Evolutionary conservation across 2,329 filamentous ascomycete species (phyloP).

Genomic region (Colletotrichum shisoi): DNA sequence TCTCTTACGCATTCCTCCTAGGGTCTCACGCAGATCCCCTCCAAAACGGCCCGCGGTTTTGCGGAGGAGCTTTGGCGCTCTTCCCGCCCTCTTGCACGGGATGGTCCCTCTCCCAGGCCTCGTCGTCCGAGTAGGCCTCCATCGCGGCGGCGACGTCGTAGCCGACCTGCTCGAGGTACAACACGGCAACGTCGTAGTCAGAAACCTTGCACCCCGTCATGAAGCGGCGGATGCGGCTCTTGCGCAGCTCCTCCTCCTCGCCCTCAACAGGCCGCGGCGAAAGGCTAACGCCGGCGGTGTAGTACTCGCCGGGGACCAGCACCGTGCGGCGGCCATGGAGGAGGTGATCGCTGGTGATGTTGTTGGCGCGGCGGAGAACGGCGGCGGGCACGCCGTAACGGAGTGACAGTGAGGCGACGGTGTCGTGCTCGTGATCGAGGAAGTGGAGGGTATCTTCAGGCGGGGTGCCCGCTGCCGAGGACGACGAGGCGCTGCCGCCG

Average conservation of each 20-base stretch:
- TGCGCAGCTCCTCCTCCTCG: constrained; percentile 76
- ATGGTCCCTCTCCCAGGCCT: constrained; percentile 76
- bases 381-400: constrained; percentile 73
- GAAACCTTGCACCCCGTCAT: constrained; percentile 81
- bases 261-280: constrained; percentile 76
- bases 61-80: constrained; percentile 42
- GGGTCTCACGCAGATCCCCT: constrained; percentile 41
- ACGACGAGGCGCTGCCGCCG: constrained; percentile 6
- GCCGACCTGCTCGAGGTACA: constrained; percentile 75
- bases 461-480: constrained; percentile 36
- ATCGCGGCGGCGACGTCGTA: constrained; percentile 73
- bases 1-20: background rate
- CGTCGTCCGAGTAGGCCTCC: constrained; percentile 72
- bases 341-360: constrained; percentile 74
- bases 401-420: constrained; percentile 71
- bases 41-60: constrained; percentile 46
- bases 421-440: constrained; percentile 73
- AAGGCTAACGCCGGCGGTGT: constrained; percentile 71
- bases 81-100: constrained; percentile 57
- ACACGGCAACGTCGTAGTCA: constrained; percentile 76
- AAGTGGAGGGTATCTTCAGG: constrained; percentile 77
- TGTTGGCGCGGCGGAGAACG: constrained; percentile 71
- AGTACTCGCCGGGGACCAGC: constrained; percentile 74
- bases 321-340: constrained; percentile 73
- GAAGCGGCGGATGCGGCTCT: constrained; percentile 75